Percentiles rank a stretch among this genome's conserved stretches.
These are phyloP conservation scores for Alternaria panax DNA, from an alignment of 2,329 filamentous ascomycete species.

Conservation along the genomic window DNA sequence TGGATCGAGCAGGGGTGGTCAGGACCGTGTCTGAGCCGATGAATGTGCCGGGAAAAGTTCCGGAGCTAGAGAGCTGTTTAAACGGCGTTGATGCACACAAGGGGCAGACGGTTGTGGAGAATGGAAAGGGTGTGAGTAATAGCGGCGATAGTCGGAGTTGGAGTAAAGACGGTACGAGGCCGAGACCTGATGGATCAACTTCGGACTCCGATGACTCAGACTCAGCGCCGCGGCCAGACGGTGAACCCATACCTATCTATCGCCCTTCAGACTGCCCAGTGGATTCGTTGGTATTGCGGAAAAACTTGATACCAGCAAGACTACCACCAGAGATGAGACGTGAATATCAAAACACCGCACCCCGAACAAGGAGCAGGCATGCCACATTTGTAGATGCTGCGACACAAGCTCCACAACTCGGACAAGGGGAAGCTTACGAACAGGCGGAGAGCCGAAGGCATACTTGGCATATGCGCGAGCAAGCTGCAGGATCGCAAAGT, in stretches of 20 bases:
- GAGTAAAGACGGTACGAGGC: background rate
- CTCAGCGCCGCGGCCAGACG: background rate
- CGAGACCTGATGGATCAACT: background rate
- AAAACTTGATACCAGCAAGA: background rate
- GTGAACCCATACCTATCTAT: background rate
- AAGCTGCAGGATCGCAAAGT: background rate
- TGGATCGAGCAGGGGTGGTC: background rate
- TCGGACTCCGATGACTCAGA: background rate
- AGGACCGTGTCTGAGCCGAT: background rate
- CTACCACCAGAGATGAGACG: background rate
- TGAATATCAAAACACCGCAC: accelerated
- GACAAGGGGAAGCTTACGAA: background rate
- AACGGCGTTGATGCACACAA: background rate
- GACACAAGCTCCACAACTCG: background rate
- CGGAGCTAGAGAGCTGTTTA: background rate
- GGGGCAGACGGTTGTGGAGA: background rate
- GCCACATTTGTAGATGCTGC: background rate
- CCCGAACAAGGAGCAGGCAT: background rate
- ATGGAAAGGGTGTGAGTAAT: background rate
- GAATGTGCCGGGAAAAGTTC: background rate
- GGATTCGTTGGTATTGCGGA: background rate
- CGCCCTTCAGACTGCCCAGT: background rate
- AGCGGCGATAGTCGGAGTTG: background rate
- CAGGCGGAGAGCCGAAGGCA: background rate
- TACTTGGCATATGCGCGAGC: background rate